Conservation (phyloP, 495 filamentous ascomycete species). For the Neurospora sp. region DNA sequence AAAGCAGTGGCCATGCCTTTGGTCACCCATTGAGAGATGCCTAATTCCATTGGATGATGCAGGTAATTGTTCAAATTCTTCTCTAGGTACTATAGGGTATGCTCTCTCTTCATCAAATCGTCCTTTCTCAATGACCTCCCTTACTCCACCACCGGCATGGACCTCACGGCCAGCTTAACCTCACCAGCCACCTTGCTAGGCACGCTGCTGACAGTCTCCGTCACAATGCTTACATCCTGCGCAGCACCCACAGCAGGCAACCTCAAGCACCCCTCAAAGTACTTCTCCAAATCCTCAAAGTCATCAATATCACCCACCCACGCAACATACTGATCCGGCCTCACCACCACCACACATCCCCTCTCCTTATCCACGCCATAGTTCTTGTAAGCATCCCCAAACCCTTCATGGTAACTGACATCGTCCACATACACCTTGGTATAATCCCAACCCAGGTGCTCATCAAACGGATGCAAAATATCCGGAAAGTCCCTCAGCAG, state of each 20-base stretch:
- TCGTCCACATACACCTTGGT: constrained; percentile 58
- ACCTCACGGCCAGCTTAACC: background rate
- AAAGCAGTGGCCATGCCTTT: too few relatives aligned
- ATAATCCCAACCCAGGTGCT: constrained; percentile 54
- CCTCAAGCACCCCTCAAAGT: constrained; percentile 26
- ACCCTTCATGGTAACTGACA: constrained; percentile 45
- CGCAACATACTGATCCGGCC: constrained; percentile 57
- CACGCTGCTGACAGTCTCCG: background rate
- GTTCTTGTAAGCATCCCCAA: constrained; percentile 52
- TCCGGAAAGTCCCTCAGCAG: constrained; percentile 47
- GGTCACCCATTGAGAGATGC: too few relatives aligned
- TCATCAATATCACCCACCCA: constrained; percentile 48
- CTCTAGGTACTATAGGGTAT: background rate
- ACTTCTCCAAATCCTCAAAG: constrained; percentile 30
- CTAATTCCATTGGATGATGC: background rate
- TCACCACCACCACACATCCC: constrained; percentile 47
- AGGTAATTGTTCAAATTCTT: background rate
- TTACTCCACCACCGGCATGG: background rate
- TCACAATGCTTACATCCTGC: background rate
- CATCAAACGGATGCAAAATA: constrained; percentile 46
- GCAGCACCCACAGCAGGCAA: constrained; percentile 1
- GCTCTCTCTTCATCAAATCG: background rate
- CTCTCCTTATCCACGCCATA: constrained; percentile 50
- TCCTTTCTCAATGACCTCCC: background rate
- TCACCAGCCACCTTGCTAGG: background rate